phyloP scores from a whole-genome alignment of 768 basidiomycete genomes.

The Tricholoma sp. region DNA sequence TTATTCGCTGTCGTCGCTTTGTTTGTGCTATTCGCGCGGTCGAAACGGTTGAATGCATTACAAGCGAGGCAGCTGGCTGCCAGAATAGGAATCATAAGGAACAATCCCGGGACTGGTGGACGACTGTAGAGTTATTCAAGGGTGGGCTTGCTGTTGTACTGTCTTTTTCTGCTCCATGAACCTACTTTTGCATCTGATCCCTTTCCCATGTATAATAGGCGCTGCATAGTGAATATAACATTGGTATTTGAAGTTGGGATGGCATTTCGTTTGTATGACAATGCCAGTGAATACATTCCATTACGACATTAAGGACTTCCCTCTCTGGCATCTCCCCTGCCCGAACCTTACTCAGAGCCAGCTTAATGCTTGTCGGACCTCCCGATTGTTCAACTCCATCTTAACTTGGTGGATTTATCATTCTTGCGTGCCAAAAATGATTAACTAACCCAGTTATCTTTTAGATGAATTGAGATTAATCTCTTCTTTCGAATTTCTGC shows the following conservation, averaged over 20 bases:
- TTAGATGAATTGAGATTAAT: too few relatives aligned
- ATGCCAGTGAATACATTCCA: background rate
- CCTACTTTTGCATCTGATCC: background rate
- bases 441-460: too few relatives aligned
- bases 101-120: slow-evolving; percentile 16
- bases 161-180: background rate
- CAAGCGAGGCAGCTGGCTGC: slow-evolving; percentile 84
- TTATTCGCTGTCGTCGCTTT: slow-evolving; percentile 65
- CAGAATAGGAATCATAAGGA: slow-evolving; percentile 68
- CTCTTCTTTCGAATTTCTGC: too few relatives aligned
- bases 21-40: slow-evolving; percentile 60
- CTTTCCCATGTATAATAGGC: background rate
- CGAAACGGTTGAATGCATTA: slow-evolving; percentile 59
- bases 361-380: too few relatives aligned
- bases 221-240: background rate
- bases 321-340: too few relatives aligned
- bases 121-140: slow-evolving; percentile 3
- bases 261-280: background rate
- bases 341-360: too few relatives aligned
- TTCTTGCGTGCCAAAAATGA: too few relatives aligned
- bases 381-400: too few relatives aligned
- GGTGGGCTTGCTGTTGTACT: slow-evolving; percentile 2
- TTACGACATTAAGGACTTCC: background rate
- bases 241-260: background rate
- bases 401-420: too few relatives aligned